Evolutionary conservation across 2,329 filamentous ascomycete species (phyloP).

Genomic region (Alternaria sp.): DNA sequence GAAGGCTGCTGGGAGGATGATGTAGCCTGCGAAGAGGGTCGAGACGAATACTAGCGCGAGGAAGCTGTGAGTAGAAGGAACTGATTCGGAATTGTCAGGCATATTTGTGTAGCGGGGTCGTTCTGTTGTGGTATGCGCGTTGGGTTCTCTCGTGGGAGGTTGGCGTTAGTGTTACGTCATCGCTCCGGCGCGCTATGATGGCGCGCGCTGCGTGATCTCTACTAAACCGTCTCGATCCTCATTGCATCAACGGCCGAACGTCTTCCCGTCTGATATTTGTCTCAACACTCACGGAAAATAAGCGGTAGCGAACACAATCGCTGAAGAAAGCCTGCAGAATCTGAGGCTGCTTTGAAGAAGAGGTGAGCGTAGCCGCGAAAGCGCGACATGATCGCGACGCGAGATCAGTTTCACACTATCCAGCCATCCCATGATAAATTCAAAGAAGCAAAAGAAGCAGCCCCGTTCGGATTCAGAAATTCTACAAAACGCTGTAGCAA

Average conservation of each 20-base stretch:
- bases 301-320: no score
- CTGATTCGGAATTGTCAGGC: conserved; percentile 45
- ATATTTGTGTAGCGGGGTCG: conserved; percentile 1
- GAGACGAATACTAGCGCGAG: conserved; percentile 58
- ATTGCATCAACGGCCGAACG: neutral
- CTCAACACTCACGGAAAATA: neutral
- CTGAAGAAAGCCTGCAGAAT: neutral
- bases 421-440: neutral
- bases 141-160: neutral
- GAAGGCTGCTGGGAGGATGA: conserved; percentile 64
- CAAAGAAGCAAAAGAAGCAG: no score
- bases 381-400: neutral
- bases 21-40: conserved; percentile 63
- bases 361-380: neutral
- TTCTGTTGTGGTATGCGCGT: neutral
- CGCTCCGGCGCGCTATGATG: neutral
- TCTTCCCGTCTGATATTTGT: neutral
- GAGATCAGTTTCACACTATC: neutral
- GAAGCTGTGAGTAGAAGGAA: conserved; percentile 59
- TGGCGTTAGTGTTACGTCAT: conserved; percentile 9
- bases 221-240: neutral
- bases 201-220: neutral
- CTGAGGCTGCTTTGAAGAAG: neutral
- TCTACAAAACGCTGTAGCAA: neutral
- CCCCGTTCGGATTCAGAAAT: neutral